Conservation (phyloP, 2,329 filamentous ascomycete genomes). For the Grosmannia serpens region DNA sequence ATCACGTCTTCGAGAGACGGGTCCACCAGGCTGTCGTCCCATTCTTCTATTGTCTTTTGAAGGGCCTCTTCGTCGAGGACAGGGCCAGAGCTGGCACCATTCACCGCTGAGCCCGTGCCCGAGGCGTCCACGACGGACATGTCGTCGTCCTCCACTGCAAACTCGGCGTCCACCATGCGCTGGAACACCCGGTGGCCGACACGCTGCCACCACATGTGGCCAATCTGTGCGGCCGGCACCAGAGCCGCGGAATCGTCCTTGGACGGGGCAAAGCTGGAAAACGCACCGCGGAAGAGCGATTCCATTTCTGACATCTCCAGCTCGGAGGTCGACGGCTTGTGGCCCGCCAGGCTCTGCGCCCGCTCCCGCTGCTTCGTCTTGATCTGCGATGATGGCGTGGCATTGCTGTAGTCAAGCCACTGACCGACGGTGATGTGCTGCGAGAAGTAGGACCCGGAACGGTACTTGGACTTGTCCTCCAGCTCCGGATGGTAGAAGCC, state of each 20-base stretch:
- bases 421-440: constrained; percentile 54
- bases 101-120: constrained; percentile 17
- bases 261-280: constrained; percentile 68
- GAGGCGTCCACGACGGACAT: constrained; percentile 19
- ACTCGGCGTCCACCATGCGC: constrained; percentile 46
- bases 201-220: constrained; percentile 67
- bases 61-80: constrained; percentile 38
- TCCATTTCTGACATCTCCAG: constrained; percentile 58
- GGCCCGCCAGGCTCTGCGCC: constrained; percentile 53
- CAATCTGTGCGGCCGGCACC: constrained; percentile 54
- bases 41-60: constrained; percentile 43
- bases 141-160: constrained; percentile 24
- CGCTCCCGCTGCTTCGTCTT: constrained; percentile 60
- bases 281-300: constrained; percentile 62
- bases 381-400: constrained; percentile 40
- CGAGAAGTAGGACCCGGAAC: constrained; percentile 50
- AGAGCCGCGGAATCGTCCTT: constrained; percentile 63
- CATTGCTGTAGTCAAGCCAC: constrained; percentile 60
- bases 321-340: constrained; percentile 43
- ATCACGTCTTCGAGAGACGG: constrained; percentile 43
- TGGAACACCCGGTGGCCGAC: constrained; percentile 55
- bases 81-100: constrained; percentile 15
- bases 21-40: constrained; percentile 47
- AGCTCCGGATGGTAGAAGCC: constrained; percentile 25
- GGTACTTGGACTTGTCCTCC: constrained; percentile 41